Conservation (phyloP, 1,284 basidiomycete species). For the Xerocomus amazonicus region DNA sequence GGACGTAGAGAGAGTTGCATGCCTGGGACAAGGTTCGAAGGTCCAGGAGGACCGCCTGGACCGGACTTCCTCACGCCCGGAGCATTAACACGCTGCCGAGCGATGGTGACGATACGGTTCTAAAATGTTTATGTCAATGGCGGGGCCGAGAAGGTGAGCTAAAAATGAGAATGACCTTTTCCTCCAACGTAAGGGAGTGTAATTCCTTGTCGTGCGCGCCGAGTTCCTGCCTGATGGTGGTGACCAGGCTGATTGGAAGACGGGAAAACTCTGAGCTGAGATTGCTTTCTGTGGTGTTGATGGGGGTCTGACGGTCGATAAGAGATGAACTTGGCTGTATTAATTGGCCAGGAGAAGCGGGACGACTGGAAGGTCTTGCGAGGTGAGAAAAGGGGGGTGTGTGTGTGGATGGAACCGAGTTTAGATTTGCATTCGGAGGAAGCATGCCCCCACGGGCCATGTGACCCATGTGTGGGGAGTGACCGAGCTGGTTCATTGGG, state of each 20-base stretch:
- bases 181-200: constrained; percentile 39
- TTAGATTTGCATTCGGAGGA: constrained; percentile 38
- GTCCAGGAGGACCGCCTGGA: constrained; percentile 34
- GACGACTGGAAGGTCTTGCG: constrained; percentile 53
- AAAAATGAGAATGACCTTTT: constrained; percentile 49
- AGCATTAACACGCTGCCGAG: constrained; percentile 26
- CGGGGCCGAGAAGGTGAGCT: neutral
- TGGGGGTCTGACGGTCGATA: constrained; percentile 42
- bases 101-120: constrained; percentile 36
- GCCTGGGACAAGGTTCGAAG: constrained; percentile 32
- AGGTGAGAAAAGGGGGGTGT: constrained; percentile 36
- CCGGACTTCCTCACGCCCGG: constrained; percentile 28
- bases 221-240: constrained; percentile 42
- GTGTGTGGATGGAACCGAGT: constrained; percentile 42
- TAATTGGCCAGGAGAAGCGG: constrained; percentile 50
- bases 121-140: constrained; percentile 24
- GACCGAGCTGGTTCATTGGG: constrained; percentile 48
- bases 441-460: constrained; percentile 47
- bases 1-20: constrained; percentile 29
- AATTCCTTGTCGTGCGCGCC: constrained; percentile 51
- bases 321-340: constrained; percentile 56
- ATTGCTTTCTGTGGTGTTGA: constrained; percentile 13
- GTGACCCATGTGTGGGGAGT: constrained; percentile 46
- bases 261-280: constrained; percentile 37
- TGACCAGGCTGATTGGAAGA: constrained; percentile 35